Percentiles rank a stretch among this genome's conserved stretches.
phyloP scores from a whole-genome alignment of 1,139 yeast genomes.

The Diutina siamensis region DNA sequence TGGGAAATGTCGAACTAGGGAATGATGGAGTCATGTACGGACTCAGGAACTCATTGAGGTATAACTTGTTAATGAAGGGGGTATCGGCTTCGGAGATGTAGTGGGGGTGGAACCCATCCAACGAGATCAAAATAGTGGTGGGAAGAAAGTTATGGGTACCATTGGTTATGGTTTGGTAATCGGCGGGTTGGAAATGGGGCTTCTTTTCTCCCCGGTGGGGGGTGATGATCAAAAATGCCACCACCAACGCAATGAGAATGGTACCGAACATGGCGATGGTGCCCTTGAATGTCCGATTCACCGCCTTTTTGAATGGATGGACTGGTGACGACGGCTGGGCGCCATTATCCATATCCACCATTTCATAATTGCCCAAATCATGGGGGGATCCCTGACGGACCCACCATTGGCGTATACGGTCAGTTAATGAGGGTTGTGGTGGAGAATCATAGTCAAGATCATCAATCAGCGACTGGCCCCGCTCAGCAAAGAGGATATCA shows the following conservation, averaged over 20 bases:
- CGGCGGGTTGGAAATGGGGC: conserved; percentile 12
- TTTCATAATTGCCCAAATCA: neutral
- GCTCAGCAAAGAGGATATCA: conserved; percentile 23
- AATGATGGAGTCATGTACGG: conserved; percentile 83
- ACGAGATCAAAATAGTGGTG: conserved; percentile 64
- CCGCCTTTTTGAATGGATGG: neutral
- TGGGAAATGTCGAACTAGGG: conserved; percentile 84
- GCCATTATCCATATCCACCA: neutral
- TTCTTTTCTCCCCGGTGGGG: neutral
- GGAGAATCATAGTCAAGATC: neutral
- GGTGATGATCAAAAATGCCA: conserved; percentile 6
- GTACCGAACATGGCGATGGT: neutral
- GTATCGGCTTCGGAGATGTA: conserved; percentile 58
- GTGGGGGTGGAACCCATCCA: conserved; percentile 90
- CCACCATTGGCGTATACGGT: neutral
- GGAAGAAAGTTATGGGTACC: conserved; percentile 68
- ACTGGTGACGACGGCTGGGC: neutral
- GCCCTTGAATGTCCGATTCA: neutral
- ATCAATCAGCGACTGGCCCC: neutral
- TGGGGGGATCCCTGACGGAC: too few species aligned
- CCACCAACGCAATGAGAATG: conserved; percentile 5
- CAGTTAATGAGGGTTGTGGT: neutral
- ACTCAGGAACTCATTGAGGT: conserved; percentile 48
- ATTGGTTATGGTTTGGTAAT: conserved; percentile 28
- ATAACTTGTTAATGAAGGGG: conserved; percentile 54